Conservation (phyloP, 371 early-diverging fungal genomes). For the Mortierella sp. region DNA sequence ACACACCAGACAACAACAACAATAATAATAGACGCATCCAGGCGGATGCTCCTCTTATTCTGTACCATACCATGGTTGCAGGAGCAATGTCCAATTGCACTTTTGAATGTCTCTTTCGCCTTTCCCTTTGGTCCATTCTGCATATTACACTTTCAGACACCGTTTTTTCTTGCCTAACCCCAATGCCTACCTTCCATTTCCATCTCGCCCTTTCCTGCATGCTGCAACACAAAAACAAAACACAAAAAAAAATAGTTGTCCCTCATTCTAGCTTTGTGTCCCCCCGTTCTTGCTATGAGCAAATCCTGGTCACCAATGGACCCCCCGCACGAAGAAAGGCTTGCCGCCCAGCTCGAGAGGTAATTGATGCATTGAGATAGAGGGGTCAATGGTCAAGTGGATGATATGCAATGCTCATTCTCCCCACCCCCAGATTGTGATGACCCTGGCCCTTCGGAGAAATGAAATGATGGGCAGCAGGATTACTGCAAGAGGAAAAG, state of each 20-base stretch:
- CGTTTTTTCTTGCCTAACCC: background rate
- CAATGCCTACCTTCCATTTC: background rate
- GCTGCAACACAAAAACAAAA: background rate
- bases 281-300: constrained; percentile 10
- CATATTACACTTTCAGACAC: constrained; percentile 7
- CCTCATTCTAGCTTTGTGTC: constrained; percentile 3
- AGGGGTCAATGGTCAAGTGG: background rate
- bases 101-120: background rate
- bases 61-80: constrained; percentile 9
- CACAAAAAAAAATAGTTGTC: background rate
- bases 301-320: constrained; percentile 33
- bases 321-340: constrained; percentile 33
- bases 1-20: too few species aligned
- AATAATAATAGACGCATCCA: background rate
- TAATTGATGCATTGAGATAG: constrained; percentile 5
- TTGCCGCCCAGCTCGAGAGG: constrained; percentile 39
- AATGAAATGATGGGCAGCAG: background rate
- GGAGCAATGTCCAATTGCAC: background rate
- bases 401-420: background rate
- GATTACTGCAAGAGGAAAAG: background rate
- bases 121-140: background rate
- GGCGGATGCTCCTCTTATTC: background rate
- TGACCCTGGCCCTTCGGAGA: background rate
- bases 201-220: background rate
- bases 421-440: background rate